These are phyloP conservation scores for Tagetes erecta DNA, from an alignment of 129 eudicot species.

Conservation along the genomic window DNA sequence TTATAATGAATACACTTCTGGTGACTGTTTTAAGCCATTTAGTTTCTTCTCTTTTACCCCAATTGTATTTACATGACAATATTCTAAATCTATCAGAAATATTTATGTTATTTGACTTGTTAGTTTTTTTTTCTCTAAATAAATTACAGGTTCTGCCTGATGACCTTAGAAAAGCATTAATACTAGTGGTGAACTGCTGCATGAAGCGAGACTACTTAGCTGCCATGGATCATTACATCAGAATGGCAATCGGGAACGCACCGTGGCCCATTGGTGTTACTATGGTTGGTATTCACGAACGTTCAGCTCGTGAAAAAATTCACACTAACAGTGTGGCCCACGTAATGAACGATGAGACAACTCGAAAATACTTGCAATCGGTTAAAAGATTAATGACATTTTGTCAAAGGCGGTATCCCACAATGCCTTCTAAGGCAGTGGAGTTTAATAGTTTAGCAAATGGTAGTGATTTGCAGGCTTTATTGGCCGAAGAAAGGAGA, in stretches of 20 bases:
- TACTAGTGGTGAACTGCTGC: constrained; percentile 79
- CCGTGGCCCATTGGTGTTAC: constrained; percentile 99
- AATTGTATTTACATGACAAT: not conserved
- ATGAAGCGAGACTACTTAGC: constrained; percentile 82
- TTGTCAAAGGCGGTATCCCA: constrained; percentile 92
- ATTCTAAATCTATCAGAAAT: not conserved
- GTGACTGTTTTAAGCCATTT: not conserved
- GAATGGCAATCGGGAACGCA: constrained; percentile 94
- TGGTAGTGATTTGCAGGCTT: constrained; percentile 76
- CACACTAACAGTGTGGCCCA: constrained; percentile 99
- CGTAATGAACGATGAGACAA: constrained; percentile 96
- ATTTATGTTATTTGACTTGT: not conserved
- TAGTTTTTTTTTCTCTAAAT: not conserved
- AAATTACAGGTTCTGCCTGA: constrained; percentile 67
- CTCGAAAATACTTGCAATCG: constrained; percentile 90
- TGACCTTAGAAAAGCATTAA: constrained; percentile 74
- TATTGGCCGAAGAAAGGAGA: constrained; percentile 51
- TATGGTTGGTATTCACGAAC: constrained; percentile 99
- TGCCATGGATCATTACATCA: constrained; percentile 93
- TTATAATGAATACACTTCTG: not conserved
- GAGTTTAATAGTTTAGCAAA: constrained; percentile 85
- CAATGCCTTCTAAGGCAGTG: constrained; percentile 85
- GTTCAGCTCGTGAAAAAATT: constrained; percentile 99
- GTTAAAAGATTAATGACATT: constrained; percentile 91
- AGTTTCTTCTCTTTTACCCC: not conserved